These are phyloP conservation scores for Endocalyx cinctus DNA, from an alignment of 2,329 filamentous ascomycete species.

Conservation along the genomic window DNA sequence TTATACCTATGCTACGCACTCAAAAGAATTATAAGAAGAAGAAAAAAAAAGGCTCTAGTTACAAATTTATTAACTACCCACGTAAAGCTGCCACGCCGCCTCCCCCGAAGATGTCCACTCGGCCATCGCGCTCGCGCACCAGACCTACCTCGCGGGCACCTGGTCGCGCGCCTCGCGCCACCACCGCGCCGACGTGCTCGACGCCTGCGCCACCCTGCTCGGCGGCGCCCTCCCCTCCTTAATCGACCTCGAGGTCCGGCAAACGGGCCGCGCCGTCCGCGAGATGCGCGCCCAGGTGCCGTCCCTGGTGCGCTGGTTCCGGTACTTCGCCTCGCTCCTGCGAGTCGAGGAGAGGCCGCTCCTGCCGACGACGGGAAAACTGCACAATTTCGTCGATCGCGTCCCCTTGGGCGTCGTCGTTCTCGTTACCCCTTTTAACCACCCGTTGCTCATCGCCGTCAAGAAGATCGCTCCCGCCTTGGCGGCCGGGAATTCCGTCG, in stretches of 20 bases:
- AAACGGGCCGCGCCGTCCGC: conserved; percentile 64
- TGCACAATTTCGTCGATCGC: conserved; percentile 53
- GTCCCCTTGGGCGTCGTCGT: conserved; percentile 54
- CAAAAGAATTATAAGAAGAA: too few relatives aligned
- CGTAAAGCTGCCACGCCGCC: conserved; percentile 41
- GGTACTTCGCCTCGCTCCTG: conserved; percentile 63
- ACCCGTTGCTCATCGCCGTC: conserved; percentile 53
- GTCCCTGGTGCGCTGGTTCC: conserved; percentile 64
- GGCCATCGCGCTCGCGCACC: conserved; percentile 37
- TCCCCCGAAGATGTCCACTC: conserved; percentile 39
- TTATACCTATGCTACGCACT: too few relatives aligned
- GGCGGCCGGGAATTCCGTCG: conserved; percentile 53
- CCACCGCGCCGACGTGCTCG: conserved; percentile 57
- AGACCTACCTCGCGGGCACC: conserved; percentile 42
- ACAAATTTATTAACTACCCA: conserved; percentile 2
- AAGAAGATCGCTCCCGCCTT: conserved; percentile 59
- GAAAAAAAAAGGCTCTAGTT: too few relatives aligned
- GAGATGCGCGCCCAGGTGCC: conserved; percentile 69
- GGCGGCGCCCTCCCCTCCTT: conserved; percentile 47
- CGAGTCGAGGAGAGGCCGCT: conserved; percentile 64
- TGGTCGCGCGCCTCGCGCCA: conserved; percentile 57
- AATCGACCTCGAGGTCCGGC: conserved; percentile 59
- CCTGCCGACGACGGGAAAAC: conserved; percentile 57
- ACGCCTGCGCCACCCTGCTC: conserved; percentile 53
- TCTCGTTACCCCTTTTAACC: conserved; percentile 55